These are phyloP conservation scores for Pichia inconspicua DNA, from an alignment of 1,139 yeast genomes.

Conservation along the genomic window DNA sequence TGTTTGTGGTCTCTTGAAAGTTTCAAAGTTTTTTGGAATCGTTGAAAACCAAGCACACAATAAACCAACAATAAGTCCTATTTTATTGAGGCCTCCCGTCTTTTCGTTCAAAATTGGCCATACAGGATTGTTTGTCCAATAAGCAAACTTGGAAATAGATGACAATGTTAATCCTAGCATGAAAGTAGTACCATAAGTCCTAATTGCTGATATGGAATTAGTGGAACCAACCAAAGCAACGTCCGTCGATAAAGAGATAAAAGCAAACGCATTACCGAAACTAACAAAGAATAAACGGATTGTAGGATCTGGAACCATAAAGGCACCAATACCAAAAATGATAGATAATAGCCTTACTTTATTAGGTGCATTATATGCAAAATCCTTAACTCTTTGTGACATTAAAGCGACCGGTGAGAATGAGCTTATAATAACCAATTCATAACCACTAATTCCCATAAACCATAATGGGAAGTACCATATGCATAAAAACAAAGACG, in stretches of 20 bases:
- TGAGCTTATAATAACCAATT: slow-evolving; percentile 56
- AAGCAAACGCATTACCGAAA: slow-evolving; percentile 57
- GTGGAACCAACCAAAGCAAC: slow-evolving; percentile 40
- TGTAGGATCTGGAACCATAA: slow-evolving; percentile 58
- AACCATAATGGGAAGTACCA: slow-evolving; percentile 98
- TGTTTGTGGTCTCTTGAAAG: not conserved
- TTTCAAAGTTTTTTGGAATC: slow-evolving; percentile 15
- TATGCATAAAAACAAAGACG: slow-evolving; percentile 75
- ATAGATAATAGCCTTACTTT: slow-evolving; percentile 51
- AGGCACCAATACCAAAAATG: slow-evolving; percentile 69
- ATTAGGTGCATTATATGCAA: slow-evolving; percentile 39
- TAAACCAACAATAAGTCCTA: slow-evolving; percentile 65
- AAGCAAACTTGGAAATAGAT: slow-evolving; percentile 65
- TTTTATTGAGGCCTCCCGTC: slow-evolving; percentile 79
- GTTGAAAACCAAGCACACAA: slow-evolving; percentile 51
- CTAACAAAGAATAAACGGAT: slow-evolving; percentile 58
- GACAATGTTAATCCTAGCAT: slow-evolving; percentile 67
- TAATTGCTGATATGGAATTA: slow-evolving; percentile 34
- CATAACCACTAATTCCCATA: slow-evolving; percentile 96
- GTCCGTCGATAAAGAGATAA: slow-evolving; percentile 52
- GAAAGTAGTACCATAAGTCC: slow-evolving; percentile 54
- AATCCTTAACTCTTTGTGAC: slow-evolving; percentile 42
- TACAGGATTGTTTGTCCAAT: slow-evolving; percentile 81
- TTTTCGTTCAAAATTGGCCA: slow-evolving; percentile 90
- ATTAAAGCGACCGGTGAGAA: slow-evolving; percentile 39